Evolutionary conservation across 495 filamentous ascomycete genomes (phyloP).

Genomic region (Immersiella caudata): DNA sequence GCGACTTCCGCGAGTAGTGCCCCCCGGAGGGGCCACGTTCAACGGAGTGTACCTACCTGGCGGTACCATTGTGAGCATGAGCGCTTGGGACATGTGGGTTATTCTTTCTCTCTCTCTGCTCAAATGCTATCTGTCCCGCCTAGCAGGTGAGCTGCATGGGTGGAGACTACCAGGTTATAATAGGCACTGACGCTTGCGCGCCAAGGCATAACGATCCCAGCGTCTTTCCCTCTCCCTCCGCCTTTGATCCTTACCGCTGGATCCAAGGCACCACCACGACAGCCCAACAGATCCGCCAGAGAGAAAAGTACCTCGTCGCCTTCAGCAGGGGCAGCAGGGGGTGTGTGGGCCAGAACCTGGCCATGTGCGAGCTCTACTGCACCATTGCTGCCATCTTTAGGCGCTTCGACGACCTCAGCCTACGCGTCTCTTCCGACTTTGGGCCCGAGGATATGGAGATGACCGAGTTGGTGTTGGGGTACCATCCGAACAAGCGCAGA

Average conservation of each 20-base stretch:
- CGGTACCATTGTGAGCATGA: conserved; percentile 24
- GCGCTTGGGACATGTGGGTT: conserved; percentile 36
- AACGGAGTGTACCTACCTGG: conserved; percentile 27
- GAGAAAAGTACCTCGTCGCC: conserved; percentile 45
- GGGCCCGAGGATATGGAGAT: conserved; percentile 16
- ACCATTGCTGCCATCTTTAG: conserved; percentile 48
- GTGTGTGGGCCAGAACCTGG: conserved; percentile 55
- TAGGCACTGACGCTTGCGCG: no score
- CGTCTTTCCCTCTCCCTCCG: conserved; percentile 43
- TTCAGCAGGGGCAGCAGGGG: conserved; percentile 50
- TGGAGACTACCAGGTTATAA: no score
- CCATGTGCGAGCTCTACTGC: conserved; percentile 50
- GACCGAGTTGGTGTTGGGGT: conserved; percentile 24
- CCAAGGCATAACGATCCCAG: conserved; percentile 44
- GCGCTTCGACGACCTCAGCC: conserved; percentile 16
- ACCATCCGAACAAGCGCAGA: conserved; percentile 22
- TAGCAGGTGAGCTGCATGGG: no score
- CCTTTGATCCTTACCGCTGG: conserved; percentile 53
- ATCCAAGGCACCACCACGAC: conserved; percentile 25
- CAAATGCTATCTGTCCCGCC: no score
- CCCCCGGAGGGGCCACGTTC: conserved; percentile 29
- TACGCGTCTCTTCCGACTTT: conserved; percentile 7
- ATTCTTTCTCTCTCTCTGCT: no score
- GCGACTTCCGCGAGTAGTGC: conserved; percentile 32
- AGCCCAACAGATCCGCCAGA: conserved; percentile 26